Base-by-base conservation (phyloP, 345 rosid genomes). In the Carallia brachiata region DNA sequence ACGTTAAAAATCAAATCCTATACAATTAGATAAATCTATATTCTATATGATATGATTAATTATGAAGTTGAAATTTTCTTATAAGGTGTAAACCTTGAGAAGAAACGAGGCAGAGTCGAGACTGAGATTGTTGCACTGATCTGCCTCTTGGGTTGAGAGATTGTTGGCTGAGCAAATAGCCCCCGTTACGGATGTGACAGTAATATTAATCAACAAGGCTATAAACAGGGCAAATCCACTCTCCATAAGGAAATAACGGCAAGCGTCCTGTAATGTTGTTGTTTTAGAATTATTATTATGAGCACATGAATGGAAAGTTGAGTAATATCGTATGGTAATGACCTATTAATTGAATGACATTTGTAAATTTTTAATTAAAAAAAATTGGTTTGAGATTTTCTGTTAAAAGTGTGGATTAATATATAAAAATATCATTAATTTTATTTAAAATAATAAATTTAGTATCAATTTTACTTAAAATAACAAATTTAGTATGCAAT, bases 81-180 rank as follows among this genome's bases (percentile, higher is more conserved):
- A 34, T 23, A 30, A 1, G 9, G 36, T 36, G 39, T 37, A 7
- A 4, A 87, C 92, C 92, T 75, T 69, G 18, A 90, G 96, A n/a
- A 90, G 89, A 70, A 90, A 90, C 60, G 92, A 84, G 30, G 96
- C 92, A 6, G 92, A 84, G 75, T 87, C 65, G 8, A 87, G 90
- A 48, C 82, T 82, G n/a, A 90, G 58, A 74, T 90, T 76, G 9
- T 44, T 63, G 81, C 96, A 86, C 7, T 67, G 72, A n/a, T 82
- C 55, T 1, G 52, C 54, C 27, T 8, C 57, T 1, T 81, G 65
- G 0, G 61, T 6, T 0, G 92, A 69, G 17, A 87, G 30, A 30
- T 80, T 69, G 1, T 65, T 5, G 28, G 61, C 76, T 0, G 73
- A 30, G 79, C 96, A 87, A 32, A 90, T 85, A 1, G 87, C 56